Conservation (phyloP, 495 filamentous ascomycete genomes). For the Penicillium daleae region DNA sequence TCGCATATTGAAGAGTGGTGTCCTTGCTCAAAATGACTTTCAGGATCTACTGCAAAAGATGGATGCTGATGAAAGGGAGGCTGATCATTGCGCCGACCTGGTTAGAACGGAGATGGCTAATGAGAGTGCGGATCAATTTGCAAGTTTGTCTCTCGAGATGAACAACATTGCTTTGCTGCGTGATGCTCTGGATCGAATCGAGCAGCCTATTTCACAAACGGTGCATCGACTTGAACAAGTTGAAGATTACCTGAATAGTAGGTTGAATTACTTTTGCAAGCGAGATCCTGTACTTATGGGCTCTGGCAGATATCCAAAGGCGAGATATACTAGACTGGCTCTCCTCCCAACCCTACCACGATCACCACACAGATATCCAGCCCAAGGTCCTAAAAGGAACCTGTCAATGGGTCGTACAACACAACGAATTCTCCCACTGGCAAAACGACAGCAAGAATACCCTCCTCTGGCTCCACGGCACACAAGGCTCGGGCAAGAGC, state of each 20-base stretch:
- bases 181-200: background rate
- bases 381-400: background rate
- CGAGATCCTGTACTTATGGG: background rate
- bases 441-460: conserved; percentile 1
- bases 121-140: background rate
- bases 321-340: background rate
- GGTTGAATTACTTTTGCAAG: background rate
- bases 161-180: background rate
- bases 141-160: background rate
- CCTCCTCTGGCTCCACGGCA: background rate
- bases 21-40: background rate
- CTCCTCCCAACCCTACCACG: conserved; percentile 2
- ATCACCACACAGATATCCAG: conserved; percentile 1
- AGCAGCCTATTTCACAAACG: background rate
- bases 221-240: background rate
- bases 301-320: background rate
- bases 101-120: background rate
- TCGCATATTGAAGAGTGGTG: background rate
- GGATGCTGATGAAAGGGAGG: background rate
- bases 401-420: background rate
- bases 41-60: background rate
- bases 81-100: background rate
- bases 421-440: background rate
- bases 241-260: background rate
- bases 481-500: background rate